Evolutionary conservation across 2,329 filamentous ascomycete genomes (phyloP).

Genomic region (Pseudocercospora cruenta): DNA sequence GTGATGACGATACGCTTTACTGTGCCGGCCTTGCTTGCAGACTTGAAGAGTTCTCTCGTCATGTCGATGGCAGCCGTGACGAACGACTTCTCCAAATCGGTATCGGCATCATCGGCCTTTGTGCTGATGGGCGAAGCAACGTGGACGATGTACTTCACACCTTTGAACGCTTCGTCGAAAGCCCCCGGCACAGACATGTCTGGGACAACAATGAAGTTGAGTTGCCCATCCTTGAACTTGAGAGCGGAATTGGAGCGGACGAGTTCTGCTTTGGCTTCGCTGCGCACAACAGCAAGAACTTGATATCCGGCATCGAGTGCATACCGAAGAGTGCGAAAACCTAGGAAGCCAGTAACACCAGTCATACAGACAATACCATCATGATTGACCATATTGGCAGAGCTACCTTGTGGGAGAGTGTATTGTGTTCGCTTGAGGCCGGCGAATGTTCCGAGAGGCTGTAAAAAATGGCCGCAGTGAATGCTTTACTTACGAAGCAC

Average conservation of each 20-base stretch:
- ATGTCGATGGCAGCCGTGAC: constrained; percentile 39
- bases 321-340: constrained; percentile 40
- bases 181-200: constrained; percentile 37
- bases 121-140: constrained; percentile 34
- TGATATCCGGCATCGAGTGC: constrained; percentile 42
- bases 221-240: constrained; percentile 20
- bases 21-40: constrained; percentile 39
- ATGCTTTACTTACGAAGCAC: neutral
- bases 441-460: neutral
- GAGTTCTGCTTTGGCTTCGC: constrained; percentile 36
- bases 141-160: constrained; percentile 37
- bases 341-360: constrained; percentile 46
- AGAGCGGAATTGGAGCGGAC: constrained; percentile 29
- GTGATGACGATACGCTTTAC: constrained; percentile 52
- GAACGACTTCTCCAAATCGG: constrained; percentile 14
- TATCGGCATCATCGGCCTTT: constrained; percentile 7
- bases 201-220: constrained; percentile 41
- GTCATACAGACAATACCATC: constrained; percentile 38
- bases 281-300: constrained; percentile 44
- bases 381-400: constrained; percentile 6
- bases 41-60: constrained; percentile 43
- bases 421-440: neutral
- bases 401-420: neutral
- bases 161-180: constrained; percentile 41
- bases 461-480: neutral